A percentile compares a stretch with the other conserved stretches of the same genome.
Conservation (phyloP, 805 yeast species). For the Saccharomycopsis fodiens region DNA sequence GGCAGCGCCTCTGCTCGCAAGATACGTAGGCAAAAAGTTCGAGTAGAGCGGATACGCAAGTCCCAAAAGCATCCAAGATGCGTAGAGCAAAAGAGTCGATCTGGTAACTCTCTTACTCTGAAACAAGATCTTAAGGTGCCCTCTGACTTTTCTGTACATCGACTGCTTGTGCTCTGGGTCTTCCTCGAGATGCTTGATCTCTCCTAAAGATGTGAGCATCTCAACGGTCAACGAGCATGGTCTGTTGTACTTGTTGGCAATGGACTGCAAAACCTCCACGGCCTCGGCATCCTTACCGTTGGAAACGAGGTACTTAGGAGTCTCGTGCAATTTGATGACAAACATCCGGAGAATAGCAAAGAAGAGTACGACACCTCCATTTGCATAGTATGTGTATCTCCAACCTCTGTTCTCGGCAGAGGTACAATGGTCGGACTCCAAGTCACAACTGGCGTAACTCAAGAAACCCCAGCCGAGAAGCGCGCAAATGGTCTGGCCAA, state of each 20-base stretch:
- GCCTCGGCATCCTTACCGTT: conserved; percentile 46
- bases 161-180: conserved; percentile 24
- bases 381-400: conserved; percentile 49
- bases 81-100: conserved; percentile 37
- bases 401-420: conserved; percentile 48
- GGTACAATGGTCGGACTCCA: conserved; percentile 36
- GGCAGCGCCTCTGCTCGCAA: conserved; percentile 42
- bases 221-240: conserved; percentile 38
- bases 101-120: conserved; percentile 36
- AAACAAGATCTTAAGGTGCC: conserved; percentile 41
- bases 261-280: conserved; percentile 34
- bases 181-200: conserved; percentile 22
- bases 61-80: conserved; percentile 54
- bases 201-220: conserved; percentile 40
- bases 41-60: conserved; percentile 50
- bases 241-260: conserved; percentile 42
- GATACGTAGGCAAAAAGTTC: conserved; percentile 46
- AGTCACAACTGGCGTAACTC: conserved; percentile 40
- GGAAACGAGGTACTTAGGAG: conserved; percentile 48
- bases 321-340: conserved; percentile 39
- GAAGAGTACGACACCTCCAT: conserved; percentile 44
- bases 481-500: conserved; percentile 49
- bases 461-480: conserved; percentile 50
- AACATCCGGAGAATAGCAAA: conserved; percentile 43
- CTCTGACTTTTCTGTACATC: conserved; percentile 25